A percentile compares a stretch with the other conserved stretches of the same genome.
phyloP scores from a whole-genome alignment of 345 rosid species.

The Aquilaria yunnanensis region DNA sequence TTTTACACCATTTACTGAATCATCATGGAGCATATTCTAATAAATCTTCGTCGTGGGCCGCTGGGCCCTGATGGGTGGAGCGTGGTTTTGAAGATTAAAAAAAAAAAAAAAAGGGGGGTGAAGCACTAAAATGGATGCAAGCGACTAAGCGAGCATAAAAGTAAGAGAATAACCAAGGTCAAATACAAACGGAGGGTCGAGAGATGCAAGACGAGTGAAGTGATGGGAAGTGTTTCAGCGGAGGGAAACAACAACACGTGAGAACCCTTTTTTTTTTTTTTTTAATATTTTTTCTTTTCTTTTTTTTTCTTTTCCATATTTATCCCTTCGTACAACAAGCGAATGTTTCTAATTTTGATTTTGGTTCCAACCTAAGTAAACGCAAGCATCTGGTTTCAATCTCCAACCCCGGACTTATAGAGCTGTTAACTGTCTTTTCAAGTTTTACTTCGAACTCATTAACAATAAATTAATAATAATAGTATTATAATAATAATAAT shows the following conservation, averaged over 20 bases:
- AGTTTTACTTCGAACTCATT: too few relatives aligned
- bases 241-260: conserved; percentile 35
- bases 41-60: too few relatives aligned
- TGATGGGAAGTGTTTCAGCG: conserved; percentile 20
- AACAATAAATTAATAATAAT: too few relatives aligned
- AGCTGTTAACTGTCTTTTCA: too few relatives aligned
- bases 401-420: too few relatives aligned
- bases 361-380: neutral
- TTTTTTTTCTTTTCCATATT: neutral
- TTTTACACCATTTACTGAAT: too few relatives aligned
- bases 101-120: neutral
- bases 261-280: neutral
- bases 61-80: neutral
- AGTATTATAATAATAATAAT: too few relatives aligned
- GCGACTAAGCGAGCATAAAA: too few relatives aligned
- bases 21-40: too few relatives aligned
- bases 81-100: conserved; percentile 12
- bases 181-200: conserved; percentile 3
- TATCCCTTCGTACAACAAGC: neutral
- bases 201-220: conserved; percentile 10
- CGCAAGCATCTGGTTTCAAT: neutral
- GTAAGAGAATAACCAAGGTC: neutral
- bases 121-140: neutral
- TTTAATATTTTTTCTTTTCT: neutral
- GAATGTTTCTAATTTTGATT: neutral